Percentiles rank a stretch among this genome's conserved stretches.
Conservation (phyloP, 2,329 filamentous ascomycete genomes). For the Leptographium lundbergii region DNA sequence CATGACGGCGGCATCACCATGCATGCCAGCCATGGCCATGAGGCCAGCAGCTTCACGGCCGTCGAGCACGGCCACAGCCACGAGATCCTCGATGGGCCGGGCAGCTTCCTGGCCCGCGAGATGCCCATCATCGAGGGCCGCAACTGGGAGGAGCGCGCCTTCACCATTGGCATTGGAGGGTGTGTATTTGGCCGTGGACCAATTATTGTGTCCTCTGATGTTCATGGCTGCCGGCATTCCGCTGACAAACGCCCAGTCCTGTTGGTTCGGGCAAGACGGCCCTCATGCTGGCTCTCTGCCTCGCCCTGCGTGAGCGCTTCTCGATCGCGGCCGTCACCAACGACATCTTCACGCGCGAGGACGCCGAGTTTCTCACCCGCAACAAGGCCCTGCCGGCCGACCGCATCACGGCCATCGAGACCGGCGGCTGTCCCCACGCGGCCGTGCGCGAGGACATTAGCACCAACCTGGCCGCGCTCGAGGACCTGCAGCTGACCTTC, state of each 20-base stretch:
- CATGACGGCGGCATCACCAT: conserved; percentile 34
- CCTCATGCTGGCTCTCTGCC: conserved; percentile 87
- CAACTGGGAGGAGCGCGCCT: conserved; percentile 78
- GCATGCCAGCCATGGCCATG: conserved; percentile 32
- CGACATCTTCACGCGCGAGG: conserved; percentile 97
- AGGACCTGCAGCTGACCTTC: conserved; percentile 75
- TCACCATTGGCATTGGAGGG: conserved; percentile 97
- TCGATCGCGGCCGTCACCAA: conserved; percentile 94
- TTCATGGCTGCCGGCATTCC: too few species aligned
- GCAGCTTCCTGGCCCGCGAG: conserved; percentile 78
- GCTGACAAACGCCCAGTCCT: conserved; percentile 42
- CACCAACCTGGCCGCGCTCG: conserved; percentile 82
- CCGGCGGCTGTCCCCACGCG: conserved; percentile 91
- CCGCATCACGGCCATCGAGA: conserved; percentile 92
- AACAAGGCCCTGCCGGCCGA: conserved; percentile 69
- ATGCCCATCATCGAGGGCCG: conserved; percentile 87
- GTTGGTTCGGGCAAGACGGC: conserved; percentile 97
- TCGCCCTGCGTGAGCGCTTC: conserved; percentile 65
- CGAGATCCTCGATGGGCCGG: conserved; percentile 88
- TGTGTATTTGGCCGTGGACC: too few species aligned
- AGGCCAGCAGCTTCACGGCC: conserved; percentile 30
- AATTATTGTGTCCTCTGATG: not conserved
- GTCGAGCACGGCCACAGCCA: conserved; percentile 86
- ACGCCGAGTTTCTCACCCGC: conserved; percentile 91
- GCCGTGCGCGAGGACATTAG: conserved; percentile 95